Percentiles rank a stretch among this genome's conserved stretches.
phyloP scores from a whole-genome alignment of 1,284 basidiomycete species.

The Xerocomus nothofagi region DNA sequence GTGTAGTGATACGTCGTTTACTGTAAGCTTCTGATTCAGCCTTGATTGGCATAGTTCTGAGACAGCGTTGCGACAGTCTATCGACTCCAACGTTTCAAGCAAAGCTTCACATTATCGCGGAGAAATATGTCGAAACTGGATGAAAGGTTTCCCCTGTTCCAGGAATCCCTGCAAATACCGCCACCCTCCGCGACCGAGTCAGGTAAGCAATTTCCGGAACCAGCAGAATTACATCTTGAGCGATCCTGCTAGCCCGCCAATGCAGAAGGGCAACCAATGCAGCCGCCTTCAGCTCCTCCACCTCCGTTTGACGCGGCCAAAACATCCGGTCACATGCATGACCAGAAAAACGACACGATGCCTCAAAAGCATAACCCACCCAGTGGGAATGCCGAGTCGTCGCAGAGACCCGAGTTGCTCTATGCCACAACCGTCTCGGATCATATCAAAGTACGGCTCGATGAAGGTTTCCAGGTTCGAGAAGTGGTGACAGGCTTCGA shows the following conservation, averaged over 20 bases:
- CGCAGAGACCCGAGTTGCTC: slow-evolving; percentile 15
- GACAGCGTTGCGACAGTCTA: slow-evolving; percentile 11
- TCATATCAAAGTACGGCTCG: slow-evolving; percentile 38
- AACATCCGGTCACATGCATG: not conserved
- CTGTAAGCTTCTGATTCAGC: slow-evolving; percentile 11
- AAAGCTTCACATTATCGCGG: not conserved
- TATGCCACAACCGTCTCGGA: slow-evolving; percentile 27
- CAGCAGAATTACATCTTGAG: not conserved
- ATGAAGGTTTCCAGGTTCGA: slow-evolving; percentile 40
- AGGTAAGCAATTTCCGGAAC: slow-evolving; percentile 5
- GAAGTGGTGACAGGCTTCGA: slow-evolving; percentile 44
- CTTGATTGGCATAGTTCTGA: not conserved
- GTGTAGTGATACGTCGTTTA: slow-evolving; percentile 21
- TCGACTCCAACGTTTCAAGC: slow-evolving; percentile 16
- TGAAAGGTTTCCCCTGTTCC: not conserved
- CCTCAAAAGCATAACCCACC: slow-evolving; percentile 1
- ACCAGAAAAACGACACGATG: not conserved
- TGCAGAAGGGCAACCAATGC: not conserved
- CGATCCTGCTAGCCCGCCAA: not conserved
- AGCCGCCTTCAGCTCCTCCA: not conserved
- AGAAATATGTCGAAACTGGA: slow-evolving; percentile 12
- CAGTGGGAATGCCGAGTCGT: not conserved
- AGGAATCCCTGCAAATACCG: not conserved
- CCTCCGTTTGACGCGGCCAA: not conserved
- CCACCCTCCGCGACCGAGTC: slow-evolving; percentile 8